Evolutionary conservation across 768 basidiomycete species (phyloP), one percentile per base, ranked within the genome.

Genomic region (Kwoniella newhampshirensis): DNA sequence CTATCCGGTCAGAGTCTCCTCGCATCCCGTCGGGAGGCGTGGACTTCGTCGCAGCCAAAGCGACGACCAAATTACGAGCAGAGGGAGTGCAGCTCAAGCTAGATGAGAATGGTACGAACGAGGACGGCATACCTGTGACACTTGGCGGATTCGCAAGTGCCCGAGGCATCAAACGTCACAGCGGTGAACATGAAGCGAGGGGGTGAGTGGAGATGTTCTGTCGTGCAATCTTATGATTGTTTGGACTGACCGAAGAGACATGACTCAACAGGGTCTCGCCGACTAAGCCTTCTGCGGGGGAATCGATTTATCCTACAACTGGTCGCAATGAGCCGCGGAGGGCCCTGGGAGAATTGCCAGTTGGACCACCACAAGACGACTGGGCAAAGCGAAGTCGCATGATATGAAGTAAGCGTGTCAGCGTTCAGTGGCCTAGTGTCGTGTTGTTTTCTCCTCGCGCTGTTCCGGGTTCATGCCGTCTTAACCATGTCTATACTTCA

Each of bases 11-110:
- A 6, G 66, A 66, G 40, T 72, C 70, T 1, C 70, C 70, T n/a
- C 55, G 58, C 12, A 67, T 72, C 13, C 70, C 70, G 3, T 37
- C 47, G 3, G 70, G 70, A 3, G 70, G 70, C 2, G 54, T 72
- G 11, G 63, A 67, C 42, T 43, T 32, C 9, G 63, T 69, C 1
- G 66, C 66, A 15, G 62, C 58, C 1, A 51, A 42, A 60, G 66
- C 68, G 3, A 54, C 46, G 0, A 51, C 13, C 17, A 57, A 57
- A 15, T 40, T 57, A 15, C 37, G 47, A 4, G 54, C 45, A 5
- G 47, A 50, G 11, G 65, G 67, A 0, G 42, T 41, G 7, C 27
- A 57, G 12, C 40, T 71, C 13, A 59, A 55, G 7, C 32, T 68
- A 44, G 56, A 62, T 18, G 51, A 56, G 41, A 62, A 57, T 47